A percentile compares a stretch with the other conserved stretches of the same genome.
Evolutionary conservation across 371 early-diverging fungal species (phyloP).

Genomic region (Chytridiales sp.): DNA sequence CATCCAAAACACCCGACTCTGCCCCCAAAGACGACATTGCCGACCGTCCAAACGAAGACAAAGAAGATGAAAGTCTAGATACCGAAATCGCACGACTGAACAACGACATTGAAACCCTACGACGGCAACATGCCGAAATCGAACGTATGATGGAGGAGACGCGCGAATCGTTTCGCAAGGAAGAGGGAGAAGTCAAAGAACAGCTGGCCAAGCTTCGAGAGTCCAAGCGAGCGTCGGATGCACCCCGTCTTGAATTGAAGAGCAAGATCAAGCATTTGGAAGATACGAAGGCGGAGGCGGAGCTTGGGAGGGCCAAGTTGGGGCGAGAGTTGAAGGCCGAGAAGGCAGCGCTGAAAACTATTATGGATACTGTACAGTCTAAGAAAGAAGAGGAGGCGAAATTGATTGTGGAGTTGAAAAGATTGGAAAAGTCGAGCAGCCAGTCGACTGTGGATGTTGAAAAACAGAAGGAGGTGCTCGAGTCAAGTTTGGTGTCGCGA

Average conservation of each 20-base stretch:
- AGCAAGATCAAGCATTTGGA: constrained; percentile 45
- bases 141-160: constrained; percentile 31
- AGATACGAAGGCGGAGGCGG: constrained; percentile 23
- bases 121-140: constrained; percentile 32
- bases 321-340: constrained; percentile 44
- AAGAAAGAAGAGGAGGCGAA: too few relatives aligned
- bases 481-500: too few relatives aligned
- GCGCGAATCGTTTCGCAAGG: constrained; percentile 34
- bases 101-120: constrained; percentile 36
- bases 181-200: constrained; percentile 35
- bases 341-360: constrained; percentile 29
- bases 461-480: too few relatives aligned
- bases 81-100: constrained; percentile 14
- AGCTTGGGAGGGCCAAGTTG: constrained; percentile 32
- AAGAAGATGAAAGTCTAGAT: constrained; percentile 4
- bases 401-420: too few relatives aligned
- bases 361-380: too few relatives aligned
- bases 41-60: constrained; percentile 25
- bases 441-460: too few relatives aligned
- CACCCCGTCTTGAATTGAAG: constrained; percentile 44
- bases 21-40: not conserved
- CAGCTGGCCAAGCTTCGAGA: constrained; percentile 41
- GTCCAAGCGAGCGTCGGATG: constrained; percentile 42
- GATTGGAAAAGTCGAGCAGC: too few relatives aligned
- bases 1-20: not conserved